Conservation (phyloP, 495 filamentous ascomycete species). For the Aspergillus bridgeri region DNA sequence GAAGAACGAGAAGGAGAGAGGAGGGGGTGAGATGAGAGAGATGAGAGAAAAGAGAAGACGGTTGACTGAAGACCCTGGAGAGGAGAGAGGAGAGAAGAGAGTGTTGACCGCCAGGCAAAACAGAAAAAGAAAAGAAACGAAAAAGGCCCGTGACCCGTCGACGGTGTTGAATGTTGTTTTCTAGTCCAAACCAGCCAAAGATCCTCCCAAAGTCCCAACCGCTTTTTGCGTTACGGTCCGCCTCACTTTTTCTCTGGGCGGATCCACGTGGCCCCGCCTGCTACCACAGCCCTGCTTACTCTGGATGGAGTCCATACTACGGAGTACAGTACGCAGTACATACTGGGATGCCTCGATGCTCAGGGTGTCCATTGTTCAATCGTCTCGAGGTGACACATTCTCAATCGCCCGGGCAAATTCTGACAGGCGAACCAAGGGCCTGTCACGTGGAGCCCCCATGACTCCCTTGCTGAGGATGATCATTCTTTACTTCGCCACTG, state of each 20-base stretch:
- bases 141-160: conserved; percentile 1
- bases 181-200: too few relatives aligned
- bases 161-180: too few relatives aligned
- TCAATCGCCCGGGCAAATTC: background rate
- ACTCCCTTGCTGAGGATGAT: background rate
- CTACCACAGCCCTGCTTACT: background rate
- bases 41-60: conserved; percentile 15
- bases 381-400: background rate
- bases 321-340: too few relatives aligned
- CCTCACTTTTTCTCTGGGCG: conserved; percentile 36
- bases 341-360: too few relatives aligned
- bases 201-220: conserved; percentile 4
- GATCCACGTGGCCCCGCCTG: conserved; percentile 44
- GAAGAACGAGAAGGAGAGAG: conserved; percentile 6
- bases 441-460: background rate
- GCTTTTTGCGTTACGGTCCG: conserved; percentile 12
- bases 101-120: conserved; percentile 18
- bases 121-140: background rate
- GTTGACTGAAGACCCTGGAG: background rate
- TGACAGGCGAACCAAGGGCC: background rate
- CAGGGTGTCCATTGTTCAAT: too few relatives aligned
- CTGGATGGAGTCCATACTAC: background rate
- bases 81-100: conserved; percentile 14
- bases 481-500: background rate
- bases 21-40: conserved; percentile 7